These are phyloP conservation scores for Lepraria neglecta DNA, from an alignment of 495 filamentous ascomycete genomes.

Conservation along the genomic window DNA sequence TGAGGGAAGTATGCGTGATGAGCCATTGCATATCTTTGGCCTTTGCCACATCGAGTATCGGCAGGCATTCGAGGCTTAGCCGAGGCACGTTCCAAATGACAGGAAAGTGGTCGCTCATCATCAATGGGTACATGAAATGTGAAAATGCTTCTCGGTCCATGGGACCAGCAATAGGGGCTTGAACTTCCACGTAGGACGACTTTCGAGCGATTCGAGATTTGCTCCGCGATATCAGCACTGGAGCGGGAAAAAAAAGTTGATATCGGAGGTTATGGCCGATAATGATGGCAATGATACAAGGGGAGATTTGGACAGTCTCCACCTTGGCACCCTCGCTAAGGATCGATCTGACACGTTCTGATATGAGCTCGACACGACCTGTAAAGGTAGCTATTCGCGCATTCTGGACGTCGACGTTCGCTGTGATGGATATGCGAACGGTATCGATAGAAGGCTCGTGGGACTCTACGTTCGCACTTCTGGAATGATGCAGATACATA, in stretches of 20 bases:
- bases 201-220: conserved; percentile 41
- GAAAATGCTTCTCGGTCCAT: conserved; percentile 21
- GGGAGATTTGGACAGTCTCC: conserved; percentile 26
- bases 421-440: conserved; percentile 7
- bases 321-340: conserved; percentile 24
- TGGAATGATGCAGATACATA: conserved; percentile 10
- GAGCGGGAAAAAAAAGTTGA: conserved; percentile 37
- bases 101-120: conserved; percentile 17
- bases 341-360: conserved; percentile 19
- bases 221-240: conserved; percentile 33
- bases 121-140: conserved; percentile 32
- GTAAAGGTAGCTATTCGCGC: conserved; percentile 15
- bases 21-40: conserved; percentile 33
- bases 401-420: conserved; percentile 10
- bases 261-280: conserved; percentile 26
- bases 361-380: conserved; percentile 24
- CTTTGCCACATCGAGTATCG: conserved; percentile 34
- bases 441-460: background rate
- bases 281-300: conserved; percentile 26
- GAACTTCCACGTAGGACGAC: conserved; percentile 42
- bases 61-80: conserved; percentile 39
- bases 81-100: conserved; percentile 36
- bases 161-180: conserved; percentile 33
- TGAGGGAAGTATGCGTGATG: conserved; percentile 30
- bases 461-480: background rate